These are phyloP conservation scores for Scleroderma citrinum DNA, from an alignment of 768 basidiomycete species.

Conservation along the genomic window DNA sequence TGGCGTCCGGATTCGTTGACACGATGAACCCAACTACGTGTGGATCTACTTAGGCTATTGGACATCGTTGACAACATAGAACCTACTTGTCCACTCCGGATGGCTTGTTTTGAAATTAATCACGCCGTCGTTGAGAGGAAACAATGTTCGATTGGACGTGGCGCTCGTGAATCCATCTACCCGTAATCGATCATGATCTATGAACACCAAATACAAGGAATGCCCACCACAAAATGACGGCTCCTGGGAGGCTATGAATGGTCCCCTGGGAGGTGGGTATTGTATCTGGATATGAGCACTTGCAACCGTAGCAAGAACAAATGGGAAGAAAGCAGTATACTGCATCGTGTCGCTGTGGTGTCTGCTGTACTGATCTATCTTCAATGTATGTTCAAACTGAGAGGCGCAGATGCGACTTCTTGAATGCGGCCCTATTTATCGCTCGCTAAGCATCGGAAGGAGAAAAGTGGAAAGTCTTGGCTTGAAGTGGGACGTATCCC, in stretches of 20 bases:
- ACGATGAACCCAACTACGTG: conserved; percentile 45
- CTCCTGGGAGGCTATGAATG: conserved; percentile 55
- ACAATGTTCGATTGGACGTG: conserved; percentile 51
- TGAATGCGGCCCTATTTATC: too few relatives aligned
- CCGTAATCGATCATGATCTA: not conserved
- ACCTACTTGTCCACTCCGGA: conserved; percentile 48
- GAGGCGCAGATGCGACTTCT: too few relatives aligned
- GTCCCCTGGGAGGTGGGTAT: conserved; percentile 68
- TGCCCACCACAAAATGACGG: conserved; percentile 61
- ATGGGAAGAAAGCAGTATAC: conserved; percentile 31
- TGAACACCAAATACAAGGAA: not conserved
- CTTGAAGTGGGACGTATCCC: too few relatives aligned
- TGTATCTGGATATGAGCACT: conserved; percentile 77
- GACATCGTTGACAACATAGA: not conserved
- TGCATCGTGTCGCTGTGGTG: conserved; percentile 22
- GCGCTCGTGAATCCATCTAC: conserved; percentile 59
- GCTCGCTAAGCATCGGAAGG: too few relatives aligned
- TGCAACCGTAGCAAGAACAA: conserved; percentile 36
- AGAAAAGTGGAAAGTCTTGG: too few relatives aligned
- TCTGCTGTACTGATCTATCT: too few relatives aligned
- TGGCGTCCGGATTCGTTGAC: conserved; percentile 54
- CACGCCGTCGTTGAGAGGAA: conserved; percentile 61
- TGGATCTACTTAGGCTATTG: conserved; percentile 1
- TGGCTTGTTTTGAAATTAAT: conserved; percentile 65
- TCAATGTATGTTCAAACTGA: too few relatives aligned